Conservation (phyloP, 2,329 filamentous ascomycete species). For the Amauroascus verrucosus region DNA sequence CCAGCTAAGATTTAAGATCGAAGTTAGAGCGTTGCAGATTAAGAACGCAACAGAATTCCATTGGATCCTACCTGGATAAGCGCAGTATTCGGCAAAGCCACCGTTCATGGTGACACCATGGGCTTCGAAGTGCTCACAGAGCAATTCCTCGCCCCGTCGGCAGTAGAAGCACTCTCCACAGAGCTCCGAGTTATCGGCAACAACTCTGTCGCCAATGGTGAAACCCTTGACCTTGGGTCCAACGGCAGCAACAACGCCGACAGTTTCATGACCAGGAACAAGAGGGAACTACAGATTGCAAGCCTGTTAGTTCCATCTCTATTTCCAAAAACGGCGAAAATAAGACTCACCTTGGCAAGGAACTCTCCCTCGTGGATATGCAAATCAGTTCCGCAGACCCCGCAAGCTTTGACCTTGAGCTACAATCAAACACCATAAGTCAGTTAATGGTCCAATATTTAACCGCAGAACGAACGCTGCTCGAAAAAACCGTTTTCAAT, state of each 20-base stretch:
- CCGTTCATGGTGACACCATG: conserved; percentile 53
- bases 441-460: conserved; percentile 1
- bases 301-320: conserved; percentile 3
- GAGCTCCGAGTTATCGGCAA: conserved; percentile 47
- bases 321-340: background rate
- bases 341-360: conserved; percentile 39
- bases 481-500: background rate
- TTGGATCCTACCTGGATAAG: conserved; percentile 34
- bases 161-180: conserved; percentile 67
- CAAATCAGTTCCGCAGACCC: conserved; percentile 51
- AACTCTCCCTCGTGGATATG: conserved; percentile 57
- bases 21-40: conserved; percentile 11
- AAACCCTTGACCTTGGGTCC: conserved; percentile 52
- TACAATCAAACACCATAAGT: conserved; percentile 24
- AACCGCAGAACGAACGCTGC: background rate
- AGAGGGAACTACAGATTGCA: conserved; percentile 46
- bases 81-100: conserved; percentile 61
- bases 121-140: conserved; percentile 59
- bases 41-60: background rate
- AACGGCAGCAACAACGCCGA: conserved; percentile 52
- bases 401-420: conserved; percentile 58
- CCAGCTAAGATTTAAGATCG: conserved; percentile 28
- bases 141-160: conserved; percentile 54
- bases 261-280: conserved; percentile 57
- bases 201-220: conserved; percentile 53